A percentile compares a stretch with the other conserved stretches of the same genome.
Conservation (phyloP, 352 stramenopile species). For the Peronospora destructor region DNA sequence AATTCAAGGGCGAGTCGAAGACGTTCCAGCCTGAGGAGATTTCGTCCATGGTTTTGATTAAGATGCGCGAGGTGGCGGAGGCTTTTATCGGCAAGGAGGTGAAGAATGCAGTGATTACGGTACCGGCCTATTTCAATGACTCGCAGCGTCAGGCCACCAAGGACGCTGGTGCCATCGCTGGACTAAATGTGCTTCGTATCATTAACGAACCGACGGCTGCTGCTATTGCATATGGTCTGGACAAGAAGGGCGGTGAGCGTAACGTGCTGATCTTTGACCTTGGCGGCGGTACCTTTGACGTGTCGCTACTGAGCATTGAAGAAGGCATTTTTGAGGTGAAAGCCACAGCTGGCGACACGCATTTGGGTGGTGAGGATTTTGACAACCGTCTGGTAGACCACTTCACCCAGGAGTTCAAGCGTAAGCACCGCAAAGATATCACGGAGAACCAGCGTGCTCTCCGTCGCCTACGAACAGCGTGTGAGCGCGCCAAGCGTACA, state of each 20-base stretch:
- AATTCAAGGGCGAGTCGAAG: slow-evolving; percentile 66
- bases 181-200: slow-evolving; percentile 90
- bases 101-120: slow-evolving; percentile 87
- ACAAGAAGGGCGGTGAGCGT: slow-evolving; percentile 90
- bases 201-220: slow-evolving; percentile 96
- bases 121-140: slow-evolving; percentile 96
- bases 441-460: slow-evolving; percentile 83
- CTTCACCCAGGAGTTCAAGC: slow-evolving; percentile 91
- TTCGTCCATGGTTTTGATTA: slow-evolving; percentile 64
- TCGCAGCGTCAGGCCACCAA: slow-evolving; percentile 91
- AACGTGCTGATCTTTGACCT: slow-evolving; percentile 71
- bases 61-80: slow-evolving; percentile 63
- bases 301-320: slow-evolving; percentile 89
- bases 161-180: slow-evolving; percentile 84
- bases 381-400: slow-evolving; percentile 92
- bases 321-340: slow-evolving; percentile 95
- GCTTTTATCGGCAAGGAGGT: slow-evolving; percentile 56
- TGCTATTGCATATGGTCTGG: slow-evolving; percentile 87
- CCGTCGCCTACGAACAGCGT: slow-evolving; percentile 87
- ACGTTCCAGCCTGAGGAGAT: slow-evolving; percentile 77
- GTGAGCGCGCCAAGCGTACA: slow-evolving; percentile 91
- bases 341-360: slow-evolving; percentile 91
- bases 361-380: slow-evolving; percentile 33
- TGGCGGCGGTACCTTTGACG: slow-evolving; percentile 89
- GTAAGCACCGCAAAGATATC: slow-evolving; percentile 86